Evolutionary conservation across 2,329 filamentous ascomycete genomes (phyloP).

Genomic region (Ascochyta fabae): DNA sequence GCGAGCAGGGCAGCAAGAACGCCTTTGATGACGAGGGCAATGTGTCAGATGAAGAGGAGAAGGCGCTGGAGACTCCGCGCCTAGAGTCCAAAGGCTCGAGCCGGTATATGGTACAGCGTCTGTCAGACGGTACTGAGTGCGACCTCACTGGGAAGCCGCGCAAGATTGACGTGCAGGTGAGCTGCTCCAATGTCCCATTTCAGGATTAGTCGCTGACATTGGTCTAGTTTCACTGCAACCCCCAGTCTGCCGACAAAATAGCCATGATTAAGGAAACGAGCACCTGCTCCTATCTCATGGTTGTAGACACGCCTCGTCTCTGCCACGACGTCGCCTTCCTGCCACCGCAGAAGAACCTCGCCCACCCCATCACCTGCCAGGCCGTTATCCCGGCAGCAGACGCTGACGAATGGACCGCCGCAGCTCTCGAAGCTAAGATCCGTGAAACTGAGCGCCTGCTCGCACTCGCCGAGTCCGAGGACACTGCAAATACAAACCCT

Average conservation of each 20-base stretch:
- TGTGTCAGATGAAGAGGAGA: constrained; percentile 30
- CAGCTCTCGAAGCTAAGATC: constrained; percentile 42
- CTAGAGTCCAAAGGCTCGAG: constrained; percentile 83
- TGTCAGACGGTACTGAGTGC: constrained; percentile 81
- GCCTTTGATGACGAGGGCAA: constrained; percentile 40
- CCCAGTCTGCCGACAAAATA: constrained; percentile 76
- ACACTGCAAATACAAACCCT: constrained; percentile 37
- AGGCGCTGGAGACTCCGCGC: constrained; percentile 59
- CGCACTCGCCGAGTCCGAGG: constrained; percentile 11
- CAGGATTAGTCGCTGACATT: background rate
- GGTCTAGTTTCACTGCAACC: constrained; percentile 73
- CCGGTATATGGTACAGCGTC: constrained; percentile 82
- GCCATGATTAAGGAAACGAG: constrained; percentile 92
- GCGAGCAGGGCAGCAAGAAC: constrained; percentile 34
- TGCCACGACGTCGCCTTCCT: constrained; percentile 87
- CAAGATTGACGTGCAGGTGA: constrained; percentile 79
- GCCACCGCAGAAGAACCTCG: constrained; percentile 77
- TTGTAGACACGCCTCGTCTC: constrained; percentile 85
- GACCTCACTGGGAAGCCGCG: constrained; percentile 83
- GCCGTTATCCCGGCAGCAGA: constrained; percentile 70
- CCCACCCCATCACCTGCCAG: constrained; percentile 78
- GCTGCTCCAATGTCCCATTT: constrained; percentile 18
- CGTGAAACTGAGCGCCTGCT: constrained; percentile 37
- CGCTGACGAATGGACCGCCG: constrained; percentile 53
- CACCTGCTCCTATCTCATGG: constrained; percentile 92